These are phyloP conservation scores for Puccinia novopanici DNA, from an alignment of 1,284 basidiomycete genomes.

Conservation along the genomic window DNA sequence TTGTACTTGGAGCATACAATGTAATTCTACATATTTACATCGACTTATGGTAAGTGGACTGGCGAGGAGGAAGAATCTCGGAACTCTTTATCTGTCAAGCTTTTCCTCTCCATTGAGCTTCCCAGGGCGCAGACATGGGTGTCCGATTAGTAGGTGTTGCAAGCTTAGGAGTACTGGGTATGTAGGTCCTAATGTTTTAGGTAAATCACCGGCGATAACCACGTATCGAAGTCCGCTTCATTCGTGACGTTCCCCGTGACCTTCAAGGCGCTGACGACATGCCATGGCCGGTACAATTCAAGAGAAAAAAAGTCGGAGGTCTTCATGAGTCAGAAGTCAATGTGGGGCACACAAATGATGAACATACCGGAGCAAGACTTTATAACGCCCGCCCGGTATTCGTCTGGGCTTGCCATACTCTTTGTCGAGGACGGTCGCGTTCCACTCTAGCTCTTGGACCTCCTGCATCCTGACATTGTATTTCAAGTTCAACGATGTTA, in stretches of 20 bases:
- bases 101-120: too few relatives aligned
- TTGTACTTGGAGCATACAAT: too few relatives aligned
- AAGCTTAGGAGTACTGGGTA: background rate
- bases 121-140: too few relatives aligned
- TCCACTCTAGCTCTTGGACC: conserved; percentile 31
- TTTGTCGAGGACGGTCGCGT: conserved; percentile 20
- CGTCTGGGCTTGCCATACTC: conserved; percentile 11
- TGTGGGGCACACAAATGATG: background rate
- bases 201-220: conserved; percentile 44
- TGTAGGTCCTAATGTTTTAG: background rate
- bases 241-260: conserved; percentile 2
- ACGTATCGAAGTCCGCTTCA: conserved; percentile 39
- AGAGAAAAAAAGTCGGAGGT: background rate
- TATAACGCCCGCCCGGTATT: conserved; percentile 30
- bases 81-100: too few relatives aligned
- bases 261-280: conserved; percentile 41
- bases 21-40: too few relatives aligned
- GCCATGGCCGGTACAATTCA: background rate
- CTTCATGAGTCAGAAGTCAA: background rate
- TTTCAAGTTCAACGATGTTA: background rate
- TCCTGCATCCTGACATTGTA: background rate
- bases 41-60: too few relatives aligned
- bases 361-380: conserved; percentile 40
- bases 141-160: too few relatives aligned
- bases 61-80: too few relatives aligned